Percentiles rank a stretch among this genome's conserved stretches.
Evolutionary conservation across 2,329 filamentous ascomycete genomes (phyloP).

Genomic region (Cercospora zeae-maydis): DNA sequence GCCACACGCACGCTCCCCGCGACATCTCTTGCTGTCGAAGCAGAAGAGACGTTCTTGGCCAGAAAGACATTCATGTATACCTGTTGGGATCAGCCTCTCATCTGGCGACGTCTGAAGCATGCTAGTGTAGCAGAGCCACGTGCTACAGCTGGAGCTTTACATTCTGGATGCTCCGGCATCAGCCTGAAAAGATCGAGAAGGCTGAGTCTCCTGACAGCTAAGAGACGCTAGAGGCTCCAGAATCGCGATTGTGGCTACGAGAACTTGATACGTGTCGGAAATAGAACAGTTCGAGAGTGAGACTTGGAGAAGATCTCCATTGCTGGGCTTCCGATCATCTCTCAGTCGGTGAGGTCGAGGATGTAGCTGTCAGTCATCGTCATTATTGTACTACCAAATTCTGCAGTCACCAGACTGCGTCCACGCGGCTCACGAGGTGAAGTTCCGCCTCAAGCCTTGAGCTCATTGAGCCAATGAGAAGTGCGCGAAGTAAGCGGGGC

Average conservation of each 20-base stretch:
- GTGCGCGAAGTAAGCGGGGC: constrained; percentile 6
- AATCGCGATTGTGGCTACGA: background rate
- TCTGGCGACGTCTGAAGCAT: background rate
- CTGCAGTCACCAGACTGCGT: background rate
- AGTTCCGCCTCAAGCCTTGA: background rate
- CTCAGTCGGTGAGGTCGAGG: background rate
- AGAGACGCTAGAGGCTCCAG: background rate
- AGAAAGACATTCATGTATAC: too few relatives aligned
- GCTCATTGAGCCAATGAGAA: constrained; percentile 8
- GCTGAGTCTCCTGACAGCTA: background rate
- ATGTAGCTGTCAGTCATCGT: background rate
- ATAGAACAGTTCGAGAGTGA: background rate
- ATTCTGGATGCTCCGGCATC: background rate
- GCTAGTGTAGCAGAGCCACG: background rate
- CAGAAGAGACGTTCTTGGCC: too few relatives aligned
- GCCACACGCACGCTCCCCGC: too few relatives aligned
- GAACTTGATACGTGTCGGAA: background rate
- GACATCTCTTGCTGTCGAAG: too few relatives aligned
- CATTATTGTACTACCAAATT: background rate
- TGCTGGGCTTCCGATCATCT: background rate
- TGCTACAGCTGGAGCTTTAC: background rate
- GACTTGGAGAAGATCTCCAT: background rate
- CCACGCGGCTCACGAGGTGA: constrained; percentile 1
- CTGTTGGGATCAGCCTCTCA: too few relatives aligned
- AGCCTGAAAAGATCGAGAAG: background rate